Evolutionary conservation across 2,329 filamentous ascomycete genomes (phyloP), one percentile per base, ranked within the genome.

Genomic region (Xylaria digitata): DNA sequence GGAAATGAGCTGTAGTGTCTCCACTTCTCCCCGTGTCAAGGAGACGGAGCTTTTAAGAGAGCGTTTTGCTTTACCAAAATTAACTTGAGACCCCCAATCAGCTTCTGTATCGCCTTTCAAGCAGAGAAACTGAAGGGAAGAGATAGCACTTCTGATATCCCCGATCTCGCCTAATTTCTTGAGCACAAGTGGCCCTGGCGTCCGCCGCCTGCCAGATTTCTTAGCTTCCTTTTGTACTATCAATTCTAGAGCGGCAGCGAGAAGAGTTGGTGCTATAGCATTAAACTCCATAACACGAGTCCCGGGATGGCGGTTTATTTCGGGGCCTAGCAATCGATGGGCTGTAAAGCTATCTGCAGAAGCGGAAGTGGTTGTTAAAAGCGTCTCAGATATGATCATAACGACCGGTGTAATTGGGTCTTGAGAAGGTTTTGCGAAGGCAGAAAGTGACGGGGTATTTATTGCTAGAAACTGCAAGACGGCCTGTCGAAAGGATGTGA

Each of bases 341-440:
- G 93, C 93, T 0, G 96, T 99, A 74, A 98, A 94, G 78, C 92
- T 97, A 75, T 98, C 94, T 13, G 93, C 89, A 9, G 92, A 89
- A 1, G 94, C 91, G 2, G 92, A 94, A 7, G 90, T 94, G 1
- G 94, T 96, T 0, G 92, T 95, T 17, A 97, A 82, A 15, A 97
- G 83, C 0, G 93, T 96, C 79, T 99, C 96, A 0, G 96, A 97
- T 57, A 99, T 89, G 65, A 99, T 87, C 82, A 99, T 90, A 37
- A 99, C 87, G 42, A 98, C 84, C 0, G 96, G 96, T 1, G 87
- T 89, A 30, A 89, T 82, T 9, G 83, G 79, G 3, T 86, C 83
- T 57, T 73, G 72, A 37, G 73, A 78, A 55, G 74, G 82, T 67
- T 75, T 82, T 23, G 78, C 80, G 76, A 82, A 86, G 63, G 78